phyloP scores from a whole-genome alignment of 1,139 yeast genomes.

The Lodderomyces margitis region DNA sequence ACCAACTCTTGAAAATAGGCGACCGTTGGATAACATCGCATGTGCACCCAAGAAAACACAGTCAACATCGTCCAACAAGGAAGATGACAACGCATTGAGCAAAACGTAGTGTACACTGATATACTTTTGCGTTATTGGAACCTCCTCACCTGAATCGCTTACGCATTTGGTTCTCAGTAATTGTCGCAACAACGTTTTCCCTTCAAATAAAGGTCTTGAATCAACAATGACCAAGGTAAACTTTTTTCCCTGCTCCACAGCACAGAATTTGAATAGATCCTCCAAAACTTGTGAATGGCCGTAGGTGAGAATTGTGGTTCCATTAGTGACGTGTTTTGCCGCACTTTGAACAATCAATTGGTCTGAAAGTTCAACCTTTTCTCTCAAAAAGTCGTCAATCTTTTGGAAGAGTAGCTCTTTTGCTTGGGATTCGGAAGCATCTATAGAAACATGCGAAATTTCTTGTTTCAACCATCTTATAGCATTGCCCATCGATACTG shows the following conservation, averaged over 20 bases:
- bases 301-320: slow-evolving; percentile 79
- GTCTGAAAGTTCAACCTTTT: slow-evolving; percentile 81
- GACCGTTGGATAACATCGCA: slow-evolving; percentile 94
- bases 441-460: slow-evolving; percentile 75
- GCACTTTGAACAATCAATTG: slow-evolving; percentile 82
- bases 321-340: slow-evolving; percentile 69
- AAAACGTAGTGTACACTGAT: slow-evolving; percentile 59
- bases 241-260: slow-evolving; percentile 54
- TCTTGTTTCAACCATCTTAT: slow-evolving; percentile 96
- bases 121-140: slow-evolving; percentile 35
- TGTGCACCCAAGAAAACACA: slow-evolving; percentile 95
- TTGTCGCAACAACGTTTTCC: slow-evolving; percentile 67
- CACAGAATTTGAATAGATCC: slow-evolving; percentile 72
- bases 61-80: slow-evolving; percentile 75
- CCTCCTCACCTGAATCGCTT: slow-evolving; percentile 20
- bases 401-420: slow-evolving; percentile 61
- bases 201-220: slow-evolving; percentile 95
- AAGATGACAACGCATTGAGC: slow-evolving; percentile 75
- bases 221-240: slow-evolving; percentile 88
- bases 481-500: slow-evolving; percentile 96
- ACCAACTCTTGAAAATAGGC: slow-evolving; percentile 90
- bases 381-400: slow-evolving; percentile 80
- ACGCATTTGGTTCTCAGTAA: slow-evolving; percentile 25
- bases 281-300: slow-evolving; percentile 86
- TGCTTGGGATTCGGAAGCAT: slow-evolving; percentile 69